Base-by-base conservation (phyloP, 108 stramenopile genomes). In the Cyclotella atomus region DNA sequence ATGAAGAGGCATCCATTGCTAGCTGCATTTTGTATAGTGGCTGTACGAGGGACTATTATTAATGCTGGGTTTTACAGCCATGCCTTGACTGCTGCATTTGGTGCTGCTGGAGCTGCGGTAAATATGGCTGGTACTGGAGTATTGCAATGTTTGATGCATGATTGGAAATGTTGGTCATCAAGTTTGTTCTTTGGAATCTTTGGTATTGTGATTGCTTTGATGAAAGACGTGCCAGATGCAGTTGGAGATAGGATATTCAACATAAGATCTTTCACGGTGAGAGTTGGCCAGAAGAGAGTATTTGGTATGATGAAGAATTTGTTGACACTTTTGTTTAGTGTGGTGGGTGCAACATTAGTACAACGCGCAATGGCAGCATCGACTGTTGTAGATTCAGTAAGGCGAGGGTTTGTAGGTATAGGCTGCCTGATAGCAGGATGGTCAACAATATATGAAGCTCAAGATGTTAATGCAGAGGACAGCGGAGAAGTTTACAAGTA, bases 1-100 rank as follows among this genome's bases (percentile, higher is more conserved):
- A 82, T 94, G 70, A 95, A 98, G 86, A 83, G 97, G 43, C 97
- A 92, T 83, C 98, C 98, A 14, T 61, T 96, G n/a, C 68, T 97
- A 59, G 98, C 98, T 7, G 97, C 96, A 24, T 87, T 96, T 73
- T 96, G 94, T 64, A 98, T 98, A 75, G 90, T 97, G 33, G 92
- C 89, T 30, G 97, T 97, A 8, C 83, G 98, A 45, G 98, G 97
- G 0, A 82, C 93, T 9, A 82, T 97, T 20, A 95, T 98, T 73
- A 98, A 97, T 84, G 92, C 92, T 14, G 84, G 91, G 29, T 92
- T 92, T 75, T 91, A 82, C 73, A 81, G 85, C 21, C 93, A 93
- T 78, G 87, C 89, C 52, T 45, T 78, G 50, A 68, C 75, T 3
- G 86, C 84, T 10, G 94, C 89, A 17, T 88, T 76, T 73, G 84